A percentile compares a stretch with the other conserved stretches of the same genome.
These are phyloP conservation scores for Balamuthia mandrillaris DNA, from an alignment of 208 protist species.

Conservation along the genomic window DNA sequence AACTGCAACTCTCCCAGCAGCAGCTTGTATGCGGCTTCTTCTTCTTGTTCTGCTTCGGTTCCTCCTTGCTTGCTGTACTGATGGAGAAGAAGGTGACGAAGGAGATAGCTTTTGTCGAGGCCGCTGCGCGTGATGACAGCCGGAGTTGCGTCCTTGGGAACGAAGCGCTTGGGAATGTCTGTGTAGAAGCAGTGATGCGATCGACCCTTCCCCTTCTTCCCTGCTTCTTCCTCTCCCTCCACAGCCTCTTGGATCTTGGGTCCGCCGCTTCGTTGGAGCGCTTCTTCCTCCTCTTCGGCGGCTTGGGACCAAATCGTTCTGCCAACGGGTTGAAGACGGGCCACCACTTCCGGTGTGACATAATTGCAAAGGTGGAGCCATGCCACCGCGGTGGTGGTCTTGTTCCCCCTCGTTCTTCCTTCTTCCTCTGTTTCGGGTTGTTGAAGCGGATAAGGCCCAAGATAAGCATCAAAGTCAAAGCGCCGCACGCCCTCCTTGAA, in stretches of 20 bases:
- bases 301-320: not conserved
- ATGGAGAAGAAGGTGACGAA: not conserved
- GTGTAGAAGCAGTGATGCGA: not conserved
- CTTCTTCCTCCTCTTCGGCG: not conserved
- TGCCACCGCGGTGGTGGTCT: not conserved
- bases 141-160: not conserved
- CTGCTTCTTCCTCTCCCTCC: not conserved
- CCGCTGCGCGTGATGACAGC: not conserved
- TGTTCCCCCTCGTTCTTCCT: too few species aligned
- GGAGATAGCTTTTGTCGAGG: conserved; percentile 15
- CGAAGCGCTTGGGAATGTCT: not conserved
- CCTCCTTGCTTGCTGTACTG: not conserved
- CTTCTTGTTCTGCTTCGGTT: not conserved
- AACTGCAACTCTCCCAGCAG: conserved; percentile 22
- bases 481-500: not conserved
- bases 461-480: not conserved
- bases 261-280: not conserved
- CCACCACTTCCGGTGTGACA: not conserved
- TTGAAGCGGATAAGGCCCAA: not conserved
- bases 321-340: not conserved
- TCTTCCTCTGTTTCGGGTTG: too few species aligned
- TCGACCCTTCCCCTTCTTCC: not conserved
- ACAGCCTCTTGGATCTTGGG: not conserved
- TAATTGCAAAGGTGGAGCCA: not conserved
- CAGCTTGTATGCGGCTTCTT: not conserved